These are phyloP conservation scores for Fallopia convolvulus DNA, from an alignment of 148 eudicot species.

Conservation along the genomic window DNA sequence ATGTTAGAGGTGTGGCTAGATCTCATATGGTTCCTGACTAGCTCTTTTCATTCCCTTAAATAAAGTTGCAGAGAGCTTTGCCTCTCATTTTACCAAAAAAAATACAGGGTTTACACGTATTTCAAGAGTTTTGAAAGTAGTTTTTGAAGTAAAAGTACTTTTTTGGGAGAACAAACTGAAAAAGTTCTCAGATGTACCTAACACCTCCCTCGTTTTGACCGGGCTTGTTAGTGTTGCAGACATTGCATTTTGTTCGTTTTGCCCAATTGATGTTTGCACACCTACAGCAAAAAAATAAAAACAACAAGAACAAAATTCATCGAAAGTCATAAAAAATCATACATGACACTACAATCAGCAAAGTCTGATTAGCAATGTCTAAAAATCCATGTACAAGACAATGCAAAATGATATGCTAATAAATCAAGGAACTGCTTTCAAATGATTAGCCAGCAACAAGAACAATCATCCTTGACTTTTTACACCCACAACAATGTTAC, in stretches of 20 bases:
- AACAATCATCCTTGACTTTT: not conserved
- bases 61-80: too few species aligned
- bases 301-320: not conserved
- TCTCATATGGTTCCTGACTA: too few species aligned
- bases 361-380: not conserved
- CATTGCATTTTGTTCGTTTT: conserved; percentile 83
- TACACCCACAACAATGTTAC: not conserved
- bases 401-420: not conserved
- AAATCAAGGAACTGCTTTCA: not conserved
- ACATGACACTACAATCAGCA: conserved; percentile 2
- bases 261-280: conserved; percentile 99
- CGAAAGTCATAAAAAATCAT: not conserved
- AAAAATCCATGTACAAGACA: not conserved
- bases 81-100: too few species aligned
- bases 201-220: conserved; percentile 87
- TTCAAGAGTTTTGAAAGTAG: too few species aligned
- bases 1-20: too few species aligned
- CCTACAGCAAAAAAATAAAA: conserved; percentile 36
- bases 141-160: too few species aligned
- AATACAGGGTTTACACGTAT: too few species aligned
- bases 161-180: not conserved
- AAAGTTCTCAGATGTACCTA: conserved; percentile 39
- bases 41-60: too few species aligned
- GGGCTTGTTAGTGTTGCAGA: conserved; percentile 97
- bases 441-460: not conserved